phyloP scores from a whole-genome alignment of 1,139 yeast genomes.

The Candida pseudoviswanathii region DNA sequence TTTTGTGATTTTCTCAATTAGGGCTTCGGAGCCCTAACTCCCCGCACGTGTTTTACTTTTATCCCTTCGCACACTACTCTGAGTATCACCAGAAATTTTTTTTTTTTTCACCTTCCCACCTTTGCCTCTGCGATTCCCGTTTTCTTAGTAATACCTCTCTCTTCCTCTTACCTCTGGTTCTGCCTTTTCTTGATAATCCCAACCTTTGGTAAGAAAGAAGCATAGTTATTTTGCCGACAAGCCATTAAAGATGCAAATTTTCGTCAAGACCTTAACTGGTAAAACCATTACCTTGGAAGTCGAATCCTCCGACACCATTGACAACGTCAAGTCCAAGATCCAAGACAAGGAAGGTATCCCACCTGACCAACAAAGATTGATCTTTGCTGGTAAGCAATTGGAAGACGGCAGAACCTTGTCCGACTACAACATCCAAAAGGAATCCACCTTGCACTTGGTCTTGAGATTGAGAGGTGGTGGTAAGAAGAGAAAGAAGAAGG shows the following conservation, averaged over 20 bases:
- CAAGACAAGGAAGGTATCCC: constrained; percentile 71
- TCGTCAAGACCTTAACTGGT: constrained; percentile 98
- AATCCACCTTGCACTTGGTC: constrained; percentile 92
- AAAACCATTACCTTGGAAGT: constrained; percentile 74
- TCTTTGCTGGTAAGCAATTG: constrained; percentile 61
- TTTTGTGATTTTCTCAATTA: neutral
- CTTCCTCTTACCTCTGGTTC: constrained; percentile 6
- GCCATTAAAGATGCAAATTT: constrained; percentile 83
- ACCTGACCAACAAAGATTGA: constrained; percentile 57
- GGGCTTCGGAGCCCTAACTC: constrained; percentile 3
- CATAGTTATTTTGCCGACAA: constrained; percentile 45
- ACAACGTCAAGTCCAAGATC: constrained; percentile 68
- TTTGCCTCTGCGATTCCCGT: neutral
- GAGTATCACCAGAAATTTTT: neutral
- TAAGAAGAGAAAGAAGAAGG: constrained; percentile 99
- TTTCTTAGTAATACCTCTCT: neutral
- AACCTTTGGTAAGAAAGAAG: constrained; percentile 53
- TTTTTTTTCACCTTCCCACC: constrained; percentile 3
- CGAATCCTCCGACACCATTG: constrained; percentile 74
- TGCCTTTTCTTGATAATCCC: constrained; percentile 10
- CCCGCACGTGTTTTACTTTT: constrained; percentile 3
- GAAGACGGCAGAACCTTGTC: constrained; percentile 70
- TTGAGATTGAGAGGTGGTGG: constrained; percentile 99
- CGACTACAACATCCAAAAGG: constrained; percentile 71
- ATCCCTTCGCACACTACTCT: neutral